These are phyloP conservation scores for Pezicula rhizophila DNA, from an alignment of 2,329 filamentous ascomycete species.

Conservation along the genomic window DNA sequence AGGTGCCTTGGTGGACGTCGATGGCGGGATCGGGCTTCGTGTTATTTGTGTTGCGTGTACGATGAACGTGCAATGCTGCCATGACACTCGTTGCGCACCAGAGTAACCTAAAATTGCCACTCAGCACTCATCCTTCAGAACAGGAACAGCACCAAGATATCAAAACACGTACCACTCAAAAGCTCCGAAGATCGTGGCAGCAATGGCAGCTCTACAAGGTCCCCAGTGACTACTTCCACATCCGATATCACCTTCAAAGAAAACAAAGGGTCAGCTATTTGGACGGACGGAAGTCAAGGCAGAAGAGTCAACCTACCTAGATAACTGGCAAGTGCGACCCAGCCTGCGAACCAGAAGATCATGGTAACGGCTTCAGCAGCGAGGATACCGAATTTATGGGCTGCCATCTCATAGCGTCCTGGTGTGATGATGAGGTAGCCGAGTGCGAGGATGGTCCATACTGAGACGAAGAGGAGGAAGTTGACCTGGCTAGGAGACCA, in stretches of 20 bases:
- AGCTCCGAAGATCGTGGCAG: conserved; percentile 39
- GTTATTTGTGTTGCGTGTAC: conserved; percentile 23
- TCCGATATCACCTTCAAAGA: conserved; percentile 31
- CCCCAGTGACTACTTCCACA: conserved; percentile 42
- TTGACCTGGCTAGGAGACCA: conserved; percentile 52
- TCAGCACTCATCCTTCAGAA: neutral
- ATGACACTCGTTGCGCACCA: conserved; percentile 45
- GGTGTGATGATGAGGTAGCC: conserved; percentile 66
- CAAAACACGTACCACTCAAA: conserved; percentile 37
- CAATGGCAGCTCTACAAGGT: conserved; percentile 22
- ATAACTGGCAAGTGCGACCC: conserved; percentile 67
- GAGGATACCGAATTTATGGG: conserved; percentile 60
- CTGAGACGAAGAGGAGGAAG: conserved; percentile 73
- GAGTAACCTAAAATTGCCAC: conserved; percentile 33
- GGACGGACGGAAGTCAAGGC: too few relatives aligned
- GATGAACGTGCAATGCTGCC: conserved; percentile 39
- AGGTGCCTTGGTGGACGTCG: conserved; percentile 10
- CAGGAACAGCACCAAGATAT: neutral
- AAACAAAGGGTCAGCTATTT: neutral
- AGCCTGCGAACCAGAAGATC: conserved; percentile 86
- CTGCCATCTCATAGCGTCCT: conserved; percentile 51
- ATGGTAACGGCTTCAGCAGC: conserved; percentile 66
- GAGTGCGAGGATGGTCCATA: conserved; percentile 71
- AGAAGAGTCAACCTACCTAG: conserved; percentile 35
- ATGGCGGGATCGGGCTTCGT: conserved; percentile 15